Base-by-base conservation (phyloP, 129 eudicot genomes). In the Centella asiatica region DNA sequence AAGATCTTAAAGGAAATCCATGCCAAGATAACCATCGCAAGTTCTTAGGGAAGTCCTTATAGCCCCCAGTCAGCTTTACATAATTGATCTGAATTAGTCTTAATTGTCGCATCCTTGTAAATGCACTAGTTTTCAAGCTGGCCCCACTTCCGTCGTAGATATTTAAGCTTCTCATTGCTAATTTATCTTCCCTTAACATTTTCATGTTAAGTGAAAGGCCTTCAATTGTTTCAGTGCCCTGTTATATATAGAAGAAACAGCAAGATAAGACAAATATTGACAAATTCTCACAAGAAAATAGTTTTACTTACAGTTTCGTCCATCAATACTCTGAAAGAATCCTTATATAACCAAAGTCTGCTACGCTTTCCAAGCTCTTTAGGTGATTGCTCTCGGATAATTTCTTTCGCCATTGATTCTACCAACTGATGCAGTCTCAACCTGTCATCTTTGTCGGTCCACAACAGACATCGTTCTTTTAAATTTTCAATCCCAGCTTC, bases 381-480 rank as follows among this genome's bases (percentile, higher is more conserved):
- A 25, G 66, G 74, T 54, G 74, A 62, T 74, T 67, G 74, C 22
- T 52, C 42, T 14, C 19, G 36, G 14, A 67, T 61, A 28, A 74
- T 31, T 42, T 68, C 69, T 68, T 65, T 60, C 20, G n/a, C n/a
- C n/a, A n/a, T n/a, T n/a, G n/a, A n/a, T n/a, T n/a, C n/a, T n/a
- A n/a, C n/a, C n/a, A n/a, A n/a, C n/a, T n/a, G n/a, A n/a, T 73
- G 76, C 76, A 71, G 63, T 28, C 19, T 28, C 49, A 71, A 17
- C 57, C 17, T 60, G 24, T 53, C 48, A 19, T 5, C 2, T 3
- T 28, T 15, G 0, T 0, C n/a, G n/a, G 44, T 32, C 3, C 27
- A 46, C 17, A 74, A 28, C 17, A 73, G 64, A 60, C 62, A 66
- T 59, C 72, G 52, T n/a, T n/a, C n/a, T n/a, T n/a, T n/a, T n/a